Base-by-base conservation (phyloP, 306 rosid genomes). In the Quercus gilva region DNA sequence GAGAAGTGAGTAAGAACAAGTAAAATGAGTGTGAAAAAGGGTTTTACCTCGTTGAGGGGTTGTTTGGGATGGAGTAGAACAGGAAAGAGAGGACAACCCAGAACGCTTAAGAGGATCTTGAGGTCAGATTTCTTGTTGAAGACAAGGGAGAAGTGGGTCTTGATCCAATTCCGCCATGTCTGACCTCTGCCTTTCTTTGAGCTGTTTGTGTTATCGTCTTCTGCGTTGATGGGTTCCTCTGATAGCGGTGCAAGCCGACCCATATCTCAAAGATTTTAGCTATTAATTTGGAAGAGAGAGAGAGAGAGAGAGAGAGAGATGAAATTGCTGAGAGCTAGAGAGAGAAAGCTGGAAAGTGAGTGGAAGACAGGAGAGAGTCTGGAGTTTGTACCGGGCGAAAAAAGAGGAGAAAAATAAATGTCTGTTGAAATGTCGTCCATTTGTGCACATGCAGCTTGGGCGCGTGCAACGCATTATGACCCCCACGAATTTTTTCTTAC, bases 81-180 rank as follows among this genome's bases (percentile, higher is more conserved):
- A 37, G 98, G 99, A 58, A 91, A 92, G 57, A 95, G 97, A 76
- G 98, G 99, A 58, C 98, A 92, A 67, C 89, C 99, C 18, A 92
- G 89, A 79, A 95, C 98, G 79, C 98, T 89, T 43, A 95, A 95
- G 19, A 95, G 98, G 64, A 91, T 85, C 43, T 86, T 91, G 74
- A 95, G 87, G 85, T 95, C 87, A 5, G 98, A 84, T 80, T 89
- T 90, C 73, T 91, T 92, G 81, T 80, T 84, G 87, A 82, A 87
- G 65, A 79, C 85, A 73, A 87, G 88, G 49, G 92, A 79, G 65
- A 94, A 61, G 49, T 92, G 97, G 70, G 89, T 84, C 83, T 86
- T 92, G 94, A 94, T 92, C 97, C 97, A 94, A 58, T 85, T 92
- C 76, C 90, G 81, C 99, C 98, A 94, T 76, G 96, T 77, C 10